These are phyloP conservation scores for Tetrapisispora arboricola DNA, from an alignment of 805 yeast species.

Conservation along the genomic window DNA sequence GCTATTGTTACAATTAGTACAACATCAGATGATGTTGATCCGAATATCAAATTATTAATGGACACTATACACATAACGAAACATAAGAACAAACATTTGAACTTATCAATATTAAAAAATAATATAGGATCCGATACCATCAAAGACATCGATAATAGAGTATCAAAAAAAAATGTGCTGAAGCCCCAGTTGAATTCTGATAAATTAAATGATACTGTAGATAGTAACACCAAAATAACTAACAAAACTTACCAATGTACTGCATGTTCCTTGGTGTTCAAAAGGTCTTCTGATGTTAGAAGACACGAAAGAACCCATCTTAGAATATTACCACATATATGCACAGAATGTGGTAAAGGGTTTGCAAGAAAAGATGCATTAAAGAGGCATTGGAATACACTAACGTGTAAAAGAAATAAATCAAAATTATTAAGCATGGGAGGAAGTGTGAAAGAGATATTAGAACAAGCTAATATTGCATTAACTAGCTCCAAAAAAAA, in stretches of 20 bases:
- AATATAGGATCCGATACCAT: too few species aligned
- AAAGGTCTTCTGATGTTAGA: constrained; percentile 58
- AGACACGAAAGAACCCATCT: constrained; percentile 69
- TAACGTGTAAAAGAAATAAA: constrained; percentile 64
- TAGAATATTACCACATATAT: constrained; percentile 59
- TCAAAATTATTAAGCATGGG: constrained; percentile 35
- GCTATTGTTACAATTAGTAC: constrained; percentile 16
- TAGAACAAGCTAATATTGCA: constrained; percentile 9
- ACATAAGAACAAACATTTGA: not conserved
- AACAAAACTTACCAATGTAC: constrained; percentile 38
- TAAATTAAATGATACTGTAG: too few species aligned
- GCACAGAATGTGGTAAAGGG: constrained; percentile 67
- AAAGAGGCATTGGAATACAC: constrained; percentile 62
- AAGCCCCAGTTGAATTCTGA: too few species aligned
- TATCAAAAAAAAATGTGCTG: too few species aligned
- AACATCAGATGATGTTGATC: constrained; percentile 12
- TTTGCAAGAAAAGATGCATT: constrained; percentile 76
- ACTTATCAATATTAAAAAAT: not conserved
- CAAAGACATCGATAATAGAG: too few species aligned
- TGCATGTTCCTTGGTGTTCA: constrained; percentile 50
- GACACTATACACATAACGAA: constrained; percentile 6
- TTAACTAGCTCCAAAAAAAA: not conserved
- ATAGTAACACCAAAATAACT: not conserved
- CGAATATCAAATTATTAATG: constrained; percentile 8
- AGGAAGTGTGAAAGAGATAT: constrained; percentile 23